Evolutionary conservation across 2,329 filamentous ascomycete species (phyloP), one percentile per base, ranked within the genome.

Genomic region (Trichoderma koningii): DNA sequence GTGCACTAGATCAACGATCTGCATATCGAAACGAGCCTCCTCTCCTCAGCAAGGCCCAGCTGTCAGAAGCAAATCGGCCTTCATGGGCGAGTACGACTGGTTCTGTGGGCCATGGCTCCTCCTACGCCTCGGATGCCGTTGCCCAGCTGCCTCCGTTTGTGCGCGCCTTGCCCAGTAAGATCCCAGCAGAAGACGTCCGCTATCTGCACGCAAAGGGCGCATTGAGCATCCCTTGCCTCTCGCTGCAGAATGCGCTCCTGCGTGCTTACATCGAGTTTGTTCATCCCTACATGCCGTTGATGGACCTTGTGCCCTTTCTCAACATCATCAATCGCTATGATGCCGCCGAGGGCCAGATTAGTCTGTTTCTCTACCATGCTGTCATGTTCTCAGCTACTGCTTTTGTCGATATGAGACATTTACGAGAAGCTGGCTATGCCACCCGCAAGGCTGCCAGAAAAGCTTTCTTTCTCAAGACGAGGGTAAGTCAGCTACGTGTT

Each of bases 361-460:
- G 93, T 78, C 80, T 98, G 71, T 85, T 97, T 66, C 80, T 97
- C 2, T 97, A 96, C 76, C 94, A 97, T 74, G 91, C 93, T 12
- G 89, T 97, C 72, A 96, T 97, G 92, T 98, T 97, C 75, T 89
- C 92, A 1, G 93, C 91, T 1, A 91, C 91, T 2, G 92, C 93
- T 0, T 97, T 95, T 74, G 89, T 97, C 65, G 92, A 95, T 71
- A 89, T 92, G 79, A 86, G 89, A 64, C 83, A 88, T 73, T 81
- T 98, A 53, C 86, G 85, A 42, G 86, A 89, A 56, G 92, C 90
- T 23, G 94, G 94, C 2, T 97, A 92, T 73, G 77, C 84, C 7
- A 89, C 85, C 23, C 84, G 93, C 53, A 94, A 95, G 78, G 87
- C 87, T 65, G 93, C 94, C 10, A 85, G 94, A 68, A 95, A 93